Conservation (phyloP, 208 protist species). For the Trypanosoma conorhini region DNA sequence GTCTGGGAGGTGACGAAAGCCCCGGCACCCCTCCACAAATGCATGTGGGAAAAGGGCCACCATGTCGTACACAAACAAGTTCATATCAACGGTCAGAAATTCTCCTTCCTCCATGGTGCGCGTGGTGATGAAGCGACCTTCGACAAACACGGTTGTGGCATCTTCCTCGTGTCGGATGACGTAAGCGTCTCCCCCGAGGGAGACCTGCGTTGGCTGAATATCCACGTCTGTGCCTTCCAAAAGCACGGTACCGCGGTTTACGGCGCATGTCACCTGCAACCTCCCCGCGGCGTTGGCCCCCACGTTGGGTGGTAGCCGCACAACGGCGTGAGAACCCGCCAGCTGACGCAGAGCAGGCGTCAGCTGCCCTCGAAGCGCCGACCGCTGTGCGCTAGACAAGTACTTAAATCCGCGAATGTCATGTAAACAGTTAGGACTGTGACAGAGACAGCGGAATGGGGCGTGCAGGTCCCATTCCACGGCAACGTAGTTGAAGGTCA, state of each 20-base stretch:
- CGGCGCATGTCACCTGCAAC: conserved; percentile 34
- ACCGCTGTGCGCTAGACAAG: conserved; percentile 54
- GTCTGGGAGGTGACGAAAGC: conserved; percentile 75
- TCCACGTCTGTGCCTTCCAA: conserved; percentile 69
- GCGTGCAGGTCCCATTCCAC: conserved; percentile 83
- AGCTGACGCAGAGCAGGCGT: conserved; percentile 66
- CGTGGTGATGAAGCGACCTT: conserved; percentile 64
- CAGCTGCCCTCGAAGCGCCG: conserved; percentile 36
- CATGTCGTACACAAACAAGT: conserved; percentile 89
- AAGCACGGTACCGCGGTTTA: conserved; percentile 49
- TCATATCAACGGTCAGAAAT: conserved; percentile 77
- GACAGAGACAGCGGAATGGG: conserved; percentile 75
- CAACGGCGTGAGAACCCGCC: conserved; percentile 33
- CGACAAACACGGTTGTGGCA: conserved; percentile 73
- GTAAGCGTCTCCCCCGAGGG: conserved; percentile 46
- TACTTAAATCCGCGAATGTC: conserved; percentile 82
- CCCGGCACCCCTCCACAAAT: conserved; percentile 47
- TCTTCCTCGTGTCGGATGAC: conserved; percentile 52
- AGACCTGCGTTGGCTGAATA: conserved; percentile 70
- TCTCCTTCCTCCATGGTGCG: conserved; percentile 39
- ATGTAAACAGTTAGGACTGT: conserved; percentile 51
- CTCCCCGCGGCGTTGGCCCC: conserved; percentile 24
- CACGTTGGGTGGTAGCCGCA: conserved; percentile 49
- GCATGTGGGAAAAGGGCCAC: conserved; percentile 59
- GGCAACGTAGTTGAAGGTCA: conserved; percentile 83